A percentile compares a stretch with the other conserved stretches of the same genome.
Conservation (phyloP, 1,284 basidiomycete genomes). For the Ustilago loliicola region DNA sequence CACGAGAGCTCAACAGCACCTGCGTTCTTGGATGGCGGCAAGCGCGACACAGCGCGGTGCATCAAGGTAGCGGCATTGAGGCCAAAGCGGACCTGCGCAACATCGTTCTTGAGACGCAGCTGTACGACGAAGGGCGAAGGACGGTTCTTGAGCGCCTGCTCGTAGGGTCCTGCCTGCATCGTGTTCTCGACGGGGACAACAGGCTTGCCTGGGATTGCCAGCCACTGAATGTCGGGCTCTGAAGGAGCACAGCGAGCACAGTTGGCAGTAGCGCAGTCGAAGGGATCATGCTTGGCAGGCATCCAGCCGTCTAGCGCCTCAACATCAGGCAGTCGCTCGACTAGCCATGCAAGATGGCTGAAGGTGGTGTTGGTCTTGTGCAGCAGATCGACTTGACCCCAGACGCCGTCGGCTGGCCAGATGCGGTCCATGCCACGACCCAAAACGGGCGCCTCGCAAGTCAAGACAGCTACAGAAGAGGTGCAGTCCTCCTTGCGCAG, state of each 20-base stretch:
- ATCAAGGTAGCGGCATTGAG: conserved; percentile 88
- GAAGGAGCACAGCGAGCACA: conserved; percentile 84
- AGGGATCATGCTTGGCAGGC: conserved; percentile 35
- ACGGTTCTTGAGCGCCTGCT: conserved; percentile 82
- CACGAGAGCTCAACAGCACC: conserved; percentile 75
- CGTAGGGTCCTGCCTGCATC: conserved; percentile 59
- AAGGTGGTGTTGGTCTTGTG: conserved; percentile 61
- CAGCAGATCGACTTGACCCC: conserved; percentile 58
- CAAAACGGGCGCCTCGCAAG: conserved; percentile 46
- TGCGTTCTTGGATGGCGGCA: conserved; percentile 75
- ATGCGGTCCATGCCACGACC: conserved; percentile 40
- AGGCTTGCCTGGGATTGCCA: conserved; percentile 56
- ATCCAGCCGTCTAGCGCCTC: conserved; percentile 49
- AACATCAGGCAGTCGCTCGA: conserved; percentile 54
- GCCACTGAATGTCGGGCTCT: conserved; percentile 82
- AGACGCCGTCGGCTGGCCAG: conserved; percentile 54
- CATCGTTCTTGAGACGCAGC: conserved; percentile 78
- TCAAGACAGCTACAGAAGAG: conserved; percentile 44
- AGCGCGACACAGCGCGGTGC: conserved; percentile 85
- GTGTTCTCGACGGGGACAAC: conserved; percentile 59
- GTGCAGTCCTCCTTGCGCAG: conserved; percentile 44
- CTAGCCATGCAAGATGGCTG: conserved; percentile 55
- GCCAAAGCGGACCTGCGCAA: conserved; percentile 83
- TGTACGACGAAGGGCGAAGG: conserved; percentile 90
- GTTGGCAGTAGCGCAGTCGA: conserved; percentile 55